Base-by-base conservation (phyloP, 257 asterid genomes). In the Craterostigma plantagineum region DNA sequence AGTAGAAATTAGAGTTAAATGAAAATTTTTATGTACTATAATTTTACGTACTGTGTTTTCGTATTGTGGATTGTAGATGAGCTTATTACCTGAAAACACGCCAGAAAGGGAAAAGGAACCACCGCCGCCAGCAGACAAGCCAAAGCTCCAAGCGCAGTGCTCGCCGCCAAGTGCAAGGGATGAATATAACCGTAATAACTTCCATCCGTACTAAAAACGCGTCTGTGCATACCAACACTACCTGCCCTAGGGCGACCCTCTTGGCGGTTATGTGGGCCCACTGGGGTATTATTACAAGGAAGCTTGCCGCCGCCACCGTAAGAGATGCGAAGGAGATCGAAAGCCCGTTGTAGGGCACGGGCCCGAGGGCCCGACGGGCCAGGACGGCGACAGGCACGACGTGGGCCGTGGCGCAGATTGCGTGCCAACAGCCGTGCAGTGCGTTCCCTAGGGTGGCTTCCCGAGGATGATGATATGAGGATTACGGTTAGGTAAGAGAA, bases 171-270 rank as follows among this genome's bases (percentile, higher is more conserved):
- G 14, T 63, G 70, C 27, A 71, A 23, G 18, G 85, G 91, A 23
- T 62, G 77, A 64, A 62, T 50, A 34, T 46, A 54, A 0, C 53
- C 27, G 8, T 9, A 57, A 11, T 38, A 34, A 0, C 53, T 9
- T 6, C 39, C 61, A 16, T 54, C 58, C 4, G 42, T 54, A 16
- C 17, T 11, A 9, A 53, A 17, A 45, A 54, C 4, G 48, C 63
- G 16, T 49, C 66, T 0, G 57, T 70, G 41, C 65, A 70, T 10
- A 66, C 63, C 35, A 80, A 15, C 53, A 80, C 85, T 6, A 80
- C 60, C 60, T 76, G 93, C 41, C 90, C 93, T 14, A 76, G 71
- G 2, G 79, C 85, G 10, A 73, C 51, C 55, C 64, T 63, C 58
- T 76, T 80, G 0, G 75, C 52, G 42, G 68, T 63, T 42, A 76